phyloP scores from a whole-genome alignment of 208 protist species.

The Crithidia fasciculata region DNA sequence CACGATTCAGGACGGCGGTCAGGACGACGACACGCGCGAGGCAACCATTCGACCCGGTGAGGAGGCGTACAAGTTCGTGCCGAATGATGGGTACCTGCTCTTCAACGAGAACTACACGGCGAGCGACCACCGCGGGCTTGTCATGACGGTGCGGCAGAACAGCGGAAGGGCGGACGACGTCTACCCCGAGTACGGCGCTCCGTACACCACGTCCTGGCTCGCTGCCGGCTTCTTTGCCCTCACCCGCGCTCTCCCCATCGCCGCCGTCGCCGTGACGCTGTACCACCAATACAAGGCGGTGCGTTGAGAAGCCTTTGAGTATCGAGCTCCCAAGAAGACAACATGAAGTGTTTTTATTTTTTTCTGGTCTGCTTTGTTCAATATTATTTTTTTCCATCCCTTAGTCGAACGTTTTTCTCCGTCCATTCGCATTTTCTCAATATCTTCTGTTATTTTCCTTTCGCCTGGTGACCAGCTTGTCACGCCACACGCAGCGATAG shows the following conservation, averaged over 20 bases:
- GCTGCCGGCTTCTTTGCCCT: conserved; percentile 40
- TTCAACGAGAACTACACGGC: conserved; percentile 74
- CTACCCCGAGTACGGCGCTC: conserved; percentile 52
- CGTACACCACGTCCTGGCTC: conserved; percentile 42
- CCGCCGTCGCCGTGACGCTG: conserved; percentile 19
- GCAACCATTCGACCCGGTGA: conserved; percentile 10
- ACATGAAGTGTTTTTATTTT: not conserved
- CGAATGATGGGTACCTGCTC: conserved; percentile 62
- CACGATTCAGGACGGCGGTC: conserved; percentile 17
- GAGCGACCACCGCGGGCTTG: conserved; percentile 76
- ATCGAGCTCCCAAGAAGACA: too few species aligned
- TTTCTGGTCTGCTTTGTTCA: too few species aligned
- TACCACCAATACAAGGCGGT: conserved; percentile 15
- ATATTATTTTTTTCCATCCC: too few species aligned
- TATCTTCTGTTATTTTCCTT: too few species aligned
- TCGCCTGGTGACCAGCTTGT: too few species aligned
- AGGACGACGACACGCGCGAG: conserved; percentile 23
- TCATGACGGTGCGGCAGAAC: conserved; percentile 61
- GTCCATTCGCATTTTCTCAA: too few species aligned
- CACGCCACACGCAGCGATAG: too few species aligned
- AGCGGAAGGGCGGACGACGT: conserved; percentile 33
- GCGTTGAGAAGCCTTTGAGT: not conserved
- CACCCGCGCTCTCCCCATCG: conserved; percentile 33
- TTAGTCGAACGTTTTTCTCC: too few species aligned
- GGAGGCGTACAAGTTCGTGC: conserved; percentile 21